Percentiles rank a stretch among this genome's conserved stretches.
Evolutionary conservation across 2,329 filamentous ascomycete genomes (phyloP).

Genomic region (Colletotrichum sp.): DNA sequence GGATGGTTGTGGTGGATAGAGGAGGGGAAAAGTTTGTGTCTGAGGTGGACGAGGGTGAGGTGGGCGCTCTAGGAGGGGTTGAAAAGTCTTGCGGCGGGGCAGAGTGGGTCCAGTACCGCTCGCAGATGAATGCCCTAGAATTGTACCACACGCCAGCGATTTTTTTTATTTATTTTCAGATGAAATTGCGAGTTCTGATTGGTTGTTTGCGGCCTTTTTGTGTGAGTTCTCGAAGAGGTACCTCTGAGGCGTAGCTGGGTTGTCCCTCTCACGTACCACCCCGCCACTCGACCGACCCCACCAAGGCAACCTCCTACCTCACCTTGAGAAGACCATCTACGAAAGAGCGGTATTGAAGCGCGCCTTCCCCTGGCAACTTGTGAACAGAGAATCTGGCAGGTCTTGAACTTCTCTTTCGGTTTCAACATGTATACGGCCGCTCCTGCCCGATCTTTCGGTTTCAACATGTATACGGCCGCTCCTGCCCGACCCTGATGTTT

Average conservation of each 20-base stretch:
- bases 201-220: not conserved
- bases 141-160: conserved; percentile 1
- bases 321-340: not conserved
- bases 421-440: not conserved
- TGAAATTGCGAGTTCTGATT: not conserved
- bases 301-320: not conserved
- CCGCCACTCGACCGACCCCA: conserved; percentile 1
- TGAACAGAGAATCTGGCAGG: not conserved
- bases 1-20: not conserved
- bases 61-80: conserved; percentile 1
- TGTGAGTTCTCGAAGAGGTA: not conserved
- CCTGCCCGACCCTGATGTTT: not conserved
- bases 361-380: not conserved
- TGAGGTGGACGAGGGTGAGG: not conserved
- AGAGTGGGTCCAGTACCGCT: not conserved
- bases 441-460: accelerated
- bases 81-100: conserved; percentile 6
- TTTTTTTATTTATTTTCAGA: not conserved
- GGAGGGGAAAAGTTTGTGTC: not conserved
- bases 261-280: not conserved
- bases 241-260: not conserved
- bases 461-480: not conserved
- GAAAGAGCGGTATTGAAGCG: conserved; percentile 4
- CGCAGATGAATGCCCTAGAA: conserved; percentile 8
- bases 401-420: accelerated